phyloP scores from a whole-genome alignment of 345 rosid species.

The Gossypium stocksii region DNA sequence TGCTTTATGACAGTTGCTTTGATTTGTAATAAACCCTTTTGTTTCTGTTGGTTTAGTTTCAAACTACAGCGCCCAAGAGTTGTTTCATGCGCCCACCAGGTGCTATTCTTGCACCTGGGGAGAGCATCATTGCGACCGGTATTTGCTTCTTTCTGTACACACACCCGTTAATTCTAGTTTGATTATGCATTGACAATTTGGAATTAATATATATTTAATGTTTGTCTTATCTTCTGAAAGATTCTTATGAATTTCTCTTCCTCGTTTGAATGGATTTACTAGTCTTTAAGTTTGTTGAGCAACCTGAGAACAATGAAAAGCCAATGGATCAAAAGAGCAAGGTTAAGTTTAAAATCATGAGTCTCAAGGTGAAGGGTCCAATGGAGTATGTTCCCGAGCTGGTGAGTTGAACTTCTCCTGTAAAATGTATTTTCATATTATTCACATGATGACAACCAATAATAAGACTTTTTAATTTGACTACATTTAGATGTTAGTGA shows the following conservation, averaged over 20 bases:
- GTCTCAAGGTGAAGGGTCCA: constrained; percentile 78
- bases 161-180: constrained; percentile 6
- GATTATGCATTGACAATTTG: background rate
- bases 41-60: constrained; percentile 52
- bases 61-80: constrained; percentile 98
- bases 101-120: constrained; percentile 90
- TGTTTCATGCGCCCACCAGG: constrained; percentile 99
- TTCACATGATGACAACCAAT: background rate
- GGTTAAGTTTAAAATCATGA: constrained; percentile 91
- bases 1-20: background rate
- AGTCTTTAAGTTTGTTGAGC: constrained; percentile 98
- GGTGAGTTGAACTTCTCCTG: constrained; percentile 42
- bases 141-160: constrained; percentile 8
- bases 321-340: constrained; percentile 80
- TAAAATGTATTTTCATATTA: background rate
- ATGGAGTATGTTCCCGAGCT: constrained; percentile 94
- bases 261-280: constrained; percentile 22
- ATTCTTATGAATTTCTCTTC: background rate
- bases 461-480: background rate
- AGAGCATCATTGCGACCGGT: constrained; percentile 89
- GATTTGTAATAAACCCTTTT: constrained; percentile 5
- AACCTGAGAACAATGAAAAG: constrained; percentile 91
- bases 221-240: background rate
- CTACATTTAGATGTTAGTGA: background rate
- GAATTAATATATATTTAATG: background rate